These are phyloP conservation scores for Lactarius sanguifluus DNA, from an alignment of 768 basidiomycete species.

Conservation along the genomic window DNA sequence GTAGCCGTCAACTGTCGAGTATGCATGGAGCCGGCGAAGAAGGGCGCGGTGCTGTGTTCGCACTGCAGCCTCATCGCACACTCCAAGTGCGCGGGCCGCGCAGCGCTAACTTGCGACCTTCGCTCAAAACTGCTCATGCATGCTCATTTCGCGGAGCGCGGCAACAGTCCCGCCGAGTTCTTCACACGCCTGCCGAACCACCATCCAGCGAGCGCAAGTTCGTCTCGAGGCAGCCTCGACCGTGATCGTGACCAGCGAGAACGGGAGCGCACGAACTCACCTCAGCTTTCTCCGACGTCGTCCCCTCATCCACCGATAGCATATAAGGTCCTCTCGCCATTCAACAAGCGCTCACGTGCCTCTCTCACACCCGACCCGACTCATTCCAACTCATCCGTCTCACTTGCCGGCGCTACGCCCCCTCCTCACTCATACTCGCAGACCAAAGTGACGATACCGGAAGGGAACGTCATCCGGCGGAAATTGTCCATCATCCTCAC, in stretches of 20 bases:
- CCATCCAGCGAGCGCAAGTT: constrained; percentile 24
- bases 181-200: constrained; percentile 49
- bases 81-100: constrained; percentile 67
- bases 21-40: constrained; percentile 75
- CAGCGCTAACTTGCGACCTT: constrained; percentile 79
- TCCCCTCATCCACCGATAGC: constrained; percentile 29
- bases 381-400: constrained; percentile 27
- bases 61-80: constrained; percentile 90
- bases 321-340: constrained; percentile 34
- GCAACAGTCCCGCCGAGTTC: constrained; percentile 56
- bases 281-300: constrained; percentile 6
- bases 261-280: constrained; percentile 13
- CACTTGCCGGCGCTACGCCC: constrained; percentile 13
- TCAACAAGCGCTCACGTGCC: constrained; percentile 27
- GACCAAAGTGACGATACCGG: constrained; percentile 4
- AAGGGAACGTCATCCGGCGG: constrained; percentile 30
- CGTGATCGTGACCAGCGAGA: constrained; percentile 1
- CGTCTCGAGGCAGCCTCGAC: constrained; percentile 25
- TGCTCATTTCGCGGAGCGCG: constrained; percentile 74
- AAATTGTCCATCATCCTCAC: constrained; percentile 42
- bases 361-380: constrained; percentile 19
- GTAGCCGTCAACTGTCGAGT: constrained; percentile 86
- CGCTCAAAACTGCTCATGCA: constrained; percentile 77
- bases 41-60: constrained; percentile 82
- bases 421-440: not conserved